Percentiles rank a stretch among this genome's conserved stretches.
Evolutionary conservation across 352 stramenopile species (phyloP).

Genomic region (Phytophthora idaei): DNA sequence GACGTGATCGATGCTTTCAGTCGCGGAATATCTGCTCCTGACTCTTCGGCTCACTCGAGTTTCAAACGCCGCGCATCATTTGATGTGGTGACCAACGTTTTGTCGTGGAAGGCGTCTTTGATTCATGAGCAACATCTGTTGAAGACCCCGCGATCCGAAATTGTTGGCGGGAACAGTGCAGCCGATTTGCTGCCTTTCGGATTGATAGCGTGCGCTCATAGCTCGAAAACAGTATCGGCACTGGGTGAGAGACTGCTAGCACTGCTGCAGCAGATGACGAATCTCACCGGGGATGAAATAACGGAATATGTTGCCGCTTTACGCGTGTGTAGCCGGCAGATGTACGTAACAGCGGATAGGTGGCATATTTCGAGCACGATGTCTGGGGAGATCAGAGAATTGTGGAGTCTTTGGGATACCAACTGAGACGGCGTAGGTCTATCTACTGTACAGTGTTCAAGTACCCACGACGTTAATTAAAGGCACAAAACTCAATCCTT

Average conservation of each 20-base stretch:
- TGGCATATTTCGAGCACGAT: slow-evolving; percentile 24
- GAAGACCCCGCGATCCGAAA: background rate
- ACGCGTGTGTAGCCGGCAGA: slow-evolving; percentile 27
- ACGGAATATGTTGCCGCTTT: slow-evolving; percentile 18
- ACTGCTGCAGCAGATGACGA: slow-evolving; percentile 18
- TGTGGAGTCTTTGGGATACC: slow-evolving; percentile 30
- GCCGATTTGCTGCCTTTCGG: slow-evolving; percentile 32
- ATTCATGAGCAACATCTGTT: slow-evolving; percentile 34
- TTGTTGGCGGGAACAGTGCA: background rate
- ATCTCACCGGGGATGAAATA: slow-evolving; percentile 3
- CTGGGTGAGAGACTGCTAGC: slow-evolving; percentile 31
- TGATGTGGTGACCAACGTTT: slow-evolving; percentile 23
- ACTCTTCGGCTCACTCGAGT: slow-evolving; percentile 9
- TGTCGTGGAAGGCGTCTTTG: slow-evolving; percentile 29
- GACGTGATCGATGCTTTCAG: slow-evolving; percentile 41
- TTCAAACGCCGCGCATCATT: slow-evolving; percentile 36
- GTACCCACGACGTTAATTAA: too few species aligned
- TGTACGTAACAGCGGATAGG: slow-evolving; percentile 28
- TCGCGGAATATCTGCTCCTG: slow-evolving; percentile 18
- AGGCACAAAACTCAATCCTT: too few species aligned
- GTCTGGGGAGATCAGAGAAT: slow-evolving; percentile 23
- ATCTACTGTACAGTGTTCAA: too few species aligned
- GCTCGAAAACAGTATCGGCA: slow-evolving; percentile 22
- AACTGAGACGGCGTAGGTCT: slow-evolving; percentile 2
- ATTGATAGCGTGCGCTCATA: slow-evolving; percentile 22